These are phyloP conservation scores for Hymenoscyphus fraxineus DNA, from an alignment of 2,329 filamentous ascomycete species.

Conservation along the genomic window DNA sequence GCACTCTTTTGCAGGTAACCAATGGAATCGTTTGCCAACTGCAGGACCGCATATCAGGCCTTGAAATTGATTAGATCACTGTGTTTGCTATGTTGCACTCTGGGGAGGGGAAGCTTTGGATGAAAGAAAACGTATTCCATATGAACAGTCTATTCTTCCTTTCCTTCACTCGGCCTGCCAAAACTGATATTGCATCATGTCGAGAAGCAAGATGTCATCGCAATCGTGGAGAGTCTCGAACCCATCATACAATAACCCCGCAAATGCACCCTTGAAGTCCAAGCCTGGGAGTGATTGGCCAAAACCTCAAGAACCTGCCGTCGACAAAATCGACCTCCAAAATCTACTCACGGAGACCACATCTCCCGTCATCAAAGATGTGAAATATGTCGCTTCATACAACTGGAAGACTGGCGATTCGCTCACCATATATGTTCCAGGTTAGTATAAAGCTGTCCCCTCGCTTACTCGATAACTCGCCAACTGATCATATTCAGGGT, in stretches of 20 bases:
- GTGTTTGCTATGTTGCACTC: background rate
- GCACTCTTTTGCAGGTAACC: background rate
- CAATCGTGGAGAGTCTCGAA: background rate
- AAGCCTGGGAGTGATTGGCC: background rate
- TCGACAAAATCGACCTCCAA: conserved; percentile 3
- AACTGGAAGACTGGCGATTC: conserved; percentile 41
- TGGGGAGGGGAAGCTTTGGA: background rate
- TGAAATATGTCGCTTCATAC: conserved; percentile 45
- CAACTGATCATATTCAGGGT: background rate
- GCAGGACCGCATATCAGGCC: background rate
- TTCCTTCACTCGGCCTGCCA: background rate
- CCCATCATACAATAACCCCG: background rate
- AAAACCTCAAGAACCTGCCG: background rate
- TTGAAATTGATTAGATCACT: background rate
- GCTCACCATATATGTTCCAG: conserved; percentile 42
- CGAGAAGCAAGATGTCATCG: background rate
- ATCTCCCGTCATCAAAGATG: conserved; percentile 35
- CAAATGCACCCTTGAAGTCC: background rate
- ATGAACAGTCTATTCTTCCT: background rate
- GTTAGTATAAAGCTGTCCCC: conserved; percentile 30
- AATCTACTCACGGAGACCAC: background rate
- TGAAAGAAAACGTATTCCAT: background rate
- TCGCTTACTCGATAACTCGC: background rate
- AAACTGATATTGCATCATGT: background rate
- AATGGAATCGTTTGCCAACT: background rate